Evolutionary conservation across 352 stramenopile genomes (phyloP), one percentile per base, ranked within the genome.

Genomic region (Globisporangium emineosum): DNA sequence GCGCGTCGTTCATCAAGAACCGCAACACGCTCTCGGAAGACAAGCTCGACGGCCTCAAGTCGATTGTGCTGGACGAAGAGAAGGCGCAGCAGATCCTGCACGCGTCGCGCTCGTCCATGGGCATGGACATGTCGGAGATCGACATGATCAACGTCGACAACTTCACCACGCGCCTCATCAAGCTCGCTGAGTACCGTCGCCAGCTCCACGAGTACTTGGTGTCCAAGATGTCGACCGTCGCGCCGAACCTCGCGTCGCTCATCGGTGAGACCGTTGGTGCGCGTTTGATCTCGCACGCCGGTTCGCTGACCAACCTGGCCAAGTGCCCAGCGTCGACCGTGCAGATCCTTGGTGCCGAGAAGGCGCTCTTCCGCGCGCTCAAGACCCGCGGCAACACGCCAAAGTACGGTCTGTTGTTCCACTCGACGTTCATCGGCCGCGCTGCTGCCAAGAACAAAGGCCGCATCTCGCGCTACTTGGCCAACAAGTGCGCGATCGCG

Each of bases 391-490:
- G 97, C 64, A 99, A 99, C 85, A 99, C 98, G 57, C 98, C 98
- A 45, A 99, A 99, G 86, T 99, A 99, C 84, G 98, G 98, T 64
- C 81, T 99, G 53, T 98, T 99, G 64, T 99, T 99, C 77, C 98
- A 99, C 81, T 99, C 97, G 37, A 98, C 96, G 33, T 99, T 99
- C 77, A 99, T 99, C 68, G 98, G 97, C 51, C 97, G 97, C 43
- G 98, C 98, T 47, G 97, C 97, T 63, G 90, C 96, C 65, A 99
- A 99, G 86, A 99, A 99, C 89, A 99, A 99, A 81, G 98, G 98
- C 57, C 87, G 97, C 63, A 99, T 99, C 78, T 99, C 94, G 61
- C 91, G 98, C 62, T 99, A 99, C 77, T 76, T 99, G 63, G 98
- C 98, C 52, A 99, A 99, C 88, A 99, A 99, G 89, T 99, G 98